phyloP scores from a whole-genome alignment of 2,329 filamentous ascomycete genomes.

The Cryphonectria japonica region DNA sequence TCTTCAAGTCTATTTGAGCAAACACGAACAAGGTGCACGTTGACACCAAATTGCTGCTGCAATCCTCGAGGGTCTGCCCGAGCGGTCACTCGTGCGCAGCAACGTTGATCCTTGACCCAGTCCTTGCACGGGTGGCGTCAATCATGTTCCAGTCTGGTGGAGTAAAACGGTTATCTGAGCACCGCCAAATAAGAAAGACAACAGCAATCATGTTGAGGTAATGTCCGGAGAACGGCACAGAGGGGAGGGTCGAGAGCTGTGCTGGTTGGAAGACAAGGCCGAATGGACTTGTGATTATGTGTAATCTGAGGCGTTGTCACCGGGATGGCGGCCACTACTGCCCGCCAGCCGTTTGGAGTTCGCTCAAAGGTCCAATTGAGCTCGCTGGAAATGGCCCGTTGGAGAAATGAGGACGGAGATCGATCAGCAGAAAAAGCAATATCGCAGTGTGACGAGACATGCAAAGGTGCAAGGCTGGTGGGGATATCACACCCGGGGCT shows the following conservation, averaged over 20 bases:
- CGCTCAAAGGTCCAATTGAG: neutral
- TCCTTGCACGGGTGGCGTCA: neutral
- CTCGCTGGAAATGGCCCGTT: neutral
- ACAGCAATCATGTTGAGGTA: too few species aligned
- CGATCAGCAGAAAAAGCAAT: neutral
- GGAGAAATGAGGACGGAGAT: neutral
- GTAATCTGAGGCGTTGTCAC: neutral
- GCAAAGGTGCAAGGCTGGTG: constrained; percentile 5
- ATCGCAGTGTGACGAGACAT: neutral
- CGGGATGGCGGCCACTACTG: neutral
- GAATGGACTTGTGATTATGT: neutral
- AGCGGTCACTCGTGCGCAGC: neutral
- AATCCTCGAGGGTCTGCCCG: neutral
- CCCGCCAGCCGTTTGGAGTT: neutral
- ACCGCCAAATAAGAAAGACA: neutral
- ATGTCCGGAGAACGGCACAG: neutral
- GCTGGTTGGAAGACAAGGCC: constrained; percentile 1
- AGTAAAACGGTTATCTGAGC: neutral
- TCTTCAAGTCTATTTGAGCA: neutral
- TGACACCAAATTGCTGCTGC: neutral
- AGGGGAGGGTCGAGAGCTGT: neutral
- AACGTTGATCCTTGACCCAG: neutral
- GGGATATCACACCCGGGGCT: constrained; percentile 11
- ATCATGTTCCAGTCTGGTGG: constrained; percentile 1
- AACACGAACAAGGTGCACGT: neutral